A percentile compares a stretch with the other conserved stretches of the same genome.
Evolutionary conservation across 2,329 filamentous ascomycete genomes (phyloP).

Genomic region (Arthrinium phaeospermum): DNA sequence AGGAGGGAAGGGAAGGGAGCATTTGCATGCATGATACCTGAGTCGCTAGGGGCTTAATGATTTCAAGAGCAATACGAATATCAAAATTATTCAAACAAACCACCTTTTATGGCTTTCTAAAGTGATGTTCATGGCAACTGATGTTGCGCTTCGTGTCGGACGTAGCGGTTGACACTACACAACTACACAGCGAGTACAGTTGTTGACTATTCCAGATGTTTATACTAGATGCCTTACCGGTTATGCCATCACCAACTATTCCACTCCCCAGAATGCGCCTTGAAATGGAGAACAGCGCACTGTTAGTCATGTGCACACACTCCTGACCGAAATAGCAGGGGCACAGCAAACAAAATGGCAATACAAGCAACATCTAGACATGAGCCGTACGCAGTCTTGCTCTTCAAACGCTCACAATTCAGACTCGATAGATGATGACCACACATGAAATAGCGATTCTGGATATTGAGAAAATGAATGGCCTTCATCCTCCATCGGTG

Average conservation of each 20-base stretch:
- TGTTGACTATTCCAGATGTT: too few species aligned
- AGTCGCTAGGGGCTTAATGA: not conserved
- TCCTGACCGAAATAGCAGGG: not conserved
- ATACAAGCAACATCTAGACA: not conserved
- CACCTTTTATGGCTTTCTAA: not conserved
- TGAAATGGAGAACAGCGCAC: not conserved
- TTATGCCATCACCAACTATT: too few species aligned
- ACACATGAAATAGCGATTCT: not conserved
- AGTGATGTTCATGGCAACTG: not conserved
- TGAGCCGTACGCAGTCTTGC: not conserved
- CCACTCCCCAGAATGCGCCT: too few species aligned
- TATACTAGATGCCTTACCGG: too few species aligned
- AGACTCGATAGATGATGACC: not conserved
- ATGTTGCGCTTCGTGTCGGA: not conserved
- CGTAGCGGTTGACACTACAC: not conserved
- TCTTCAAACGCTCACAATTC: not conserved
- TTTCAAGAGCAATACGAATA: not conserved
- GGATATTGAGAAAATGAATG: conserved; percentile 13
- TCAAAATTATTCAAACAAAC: not conserved
- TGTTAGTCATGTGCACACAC: not conserved
- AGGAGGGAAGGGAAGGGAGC: not conserved
- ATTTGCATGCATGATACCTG: conserved; percentile 17
- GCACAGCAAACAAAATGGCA: not conserved
- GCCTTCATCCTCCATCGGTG: not conserved
- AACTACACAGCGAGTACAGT: too few species aligned